These are phyloP conservation scores for Hypoxylon sp. DNA, from an alignment of 2,329 filamentous ascomycete genomes.

Conservation along the genomic window DNA sequence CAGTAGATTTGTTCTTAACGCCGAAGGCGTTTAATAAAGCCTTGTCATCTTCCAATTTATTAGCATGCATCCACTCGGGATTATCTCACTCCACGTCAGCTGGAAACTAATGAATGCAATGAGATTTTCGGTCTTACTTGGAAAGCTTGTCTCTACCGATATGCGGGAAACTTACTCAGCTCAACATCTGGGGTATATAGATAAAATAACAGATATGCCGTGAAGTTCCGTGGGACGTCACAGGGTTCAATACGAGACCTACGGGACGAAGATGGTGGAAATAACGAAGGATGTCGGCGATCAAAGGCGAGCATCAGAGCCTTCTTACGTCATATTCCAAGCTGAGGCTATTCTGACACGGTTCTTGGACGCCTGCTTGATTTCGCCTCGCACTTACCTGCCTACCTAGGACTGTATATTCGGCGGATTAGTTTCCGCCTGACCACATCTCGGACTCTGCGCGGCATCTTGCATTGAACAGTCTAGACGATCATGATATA, in stretches of 20 bases:
- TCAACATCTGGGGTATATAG: background rate
- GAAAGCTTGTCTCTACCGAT: background rate
- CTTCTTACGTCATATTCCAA: background rate
- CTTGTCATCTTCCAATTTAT: background rate
- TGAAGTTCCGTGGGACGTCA: conserved; percentile 12
- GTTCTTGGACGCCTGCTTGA: background rate
- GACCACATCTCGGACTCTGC: conserved; percentile 23
- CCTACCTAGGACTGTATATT: conserved; percentile 25
- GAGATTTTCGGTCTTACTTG: conserved; percentile 2
- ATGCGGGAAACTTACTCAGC: conserved; percentile 20
- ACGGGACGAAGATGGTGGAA: background rate
- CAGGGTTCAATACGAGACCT: conserved; percentile 8
- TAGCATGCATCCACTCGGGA: background rate
- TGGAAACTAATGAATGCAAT: background rate
- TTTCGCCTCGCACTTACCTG: conserved; percentile 15
- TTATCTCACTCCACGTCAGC: background rate
- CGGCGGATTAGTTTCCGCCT: conserved; percentile 27
- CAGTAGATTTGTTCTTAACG: background rate
- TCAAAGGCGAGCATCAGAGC: background rate
- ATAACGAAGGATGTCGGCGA: conserved; percentile 19
- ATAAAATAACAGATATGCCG: background rate
- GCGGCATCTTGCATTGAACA: conserved; percentile 28
- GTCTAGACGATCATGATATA: background rate
- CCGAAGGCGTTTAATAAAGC: background rate
- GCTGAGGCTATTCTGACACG: conserved; percentile 6